phyloP scores from a whole-genome alignment of 2,329 filamentous ascomycete species.

The Pseudogymnoascus sp. region DNA sequence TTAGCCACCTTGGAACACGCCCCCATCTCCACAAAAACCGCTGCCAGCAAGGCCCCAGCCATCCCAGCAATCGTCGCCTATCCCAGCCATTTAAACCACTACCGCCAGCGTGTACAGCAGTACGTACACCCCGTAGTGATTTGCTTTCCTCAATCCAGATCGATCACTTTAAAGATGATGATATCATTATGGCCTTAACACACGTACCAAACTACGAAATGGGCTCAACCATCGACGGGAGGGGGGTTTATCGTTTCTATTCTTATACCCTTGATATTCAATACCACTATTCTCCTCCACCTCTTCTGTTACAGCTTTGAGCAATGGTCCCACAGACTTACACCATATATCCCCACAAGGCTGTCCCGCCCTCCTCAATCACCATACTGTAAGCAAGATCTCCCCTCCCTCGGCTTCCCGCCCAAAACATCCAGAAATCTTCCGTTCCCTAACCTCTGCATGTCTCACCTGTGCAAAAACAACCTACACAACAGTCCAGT shows the following conservation, averaged over 20 bases:
- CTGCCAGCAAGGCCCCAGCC: not conserved
- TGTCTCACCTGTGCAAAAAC: not conserved
- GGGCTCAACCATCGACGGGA: not conserved
- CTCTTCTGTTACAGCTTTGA: not conserved
- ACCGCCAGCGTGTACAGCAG: too few relatives aligned
- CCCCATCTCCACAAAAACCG: not conserved
- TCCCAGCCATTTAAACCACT: too few relatives aligned
- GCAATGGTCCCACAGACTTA: too few relatives aligned
- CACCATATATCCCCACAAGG: not conserved
- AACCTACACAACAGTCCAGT: too few relatives aligned
- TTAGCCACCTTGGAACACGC: not conserved
- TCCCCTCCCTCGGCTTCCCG: not conserved
- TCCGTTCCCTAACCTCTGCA: not conserved
- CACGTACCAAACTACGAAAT: not conserved
- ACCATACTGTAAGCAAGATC: too few relatives aligned
- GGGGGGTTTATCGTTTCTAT: not conserved
- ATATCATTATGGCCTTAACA: not conserved
- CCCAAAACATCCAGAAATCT: conserved; percentile 1
- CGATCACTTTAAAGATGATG: not conserved
- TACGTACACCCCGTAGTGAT: too few relatives aligned
- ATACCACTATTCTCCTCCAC: not conserved
- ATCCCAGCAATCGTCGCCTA: not conserved
- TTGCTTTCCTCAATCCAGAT: not conserved
- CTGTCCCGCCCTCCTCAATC: not conserved
- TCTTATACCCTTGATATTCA: not conserved